phyloP scores from a whole-genome alignment of 257 asterid genomes.

The Fraxinus anomala region DNA sequence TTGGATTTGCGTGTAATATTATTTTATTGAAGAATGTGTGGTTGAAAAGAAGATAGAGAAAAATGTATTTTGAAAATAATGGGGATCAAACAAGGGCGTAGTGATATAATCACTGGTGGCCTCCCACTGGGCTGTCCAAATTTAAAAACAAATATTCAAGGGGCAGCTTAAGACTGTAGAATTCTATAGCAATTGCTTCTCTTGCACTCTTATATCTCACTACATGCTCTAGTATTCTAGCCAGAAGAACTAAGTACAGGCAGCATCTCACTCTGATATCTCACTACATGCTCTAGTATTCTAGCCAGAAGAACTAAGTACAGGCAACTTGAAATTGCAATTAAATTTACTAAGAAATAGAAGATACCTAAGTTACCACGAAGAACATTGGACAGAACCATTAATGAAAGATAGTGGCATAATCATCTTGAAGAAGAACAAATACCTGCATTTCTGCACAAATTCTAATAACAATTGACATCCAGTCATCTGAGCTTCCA shows the following conservation, averaged over 20 bases:
- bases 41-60: too few relatives aligned
- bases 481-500: slow-evolving; percentile 68
- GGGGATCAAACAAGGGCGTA: too few relatives aligned
- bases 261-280: too few relatives aligned
- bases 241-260: not conserved
- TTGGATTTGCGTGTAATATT: too few relatives aligned
- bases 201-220: not conserved
- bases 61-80: too few relatives aligned
- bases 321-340: not conserved
- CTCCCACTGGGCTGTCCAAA: not conserved
- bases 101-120: not conserved
- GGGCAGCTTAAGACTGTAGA: not conserved
- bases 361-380: slow-evolving; percentile 2
- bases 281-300: not conserved
- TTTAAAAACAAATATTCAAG: not conserved
- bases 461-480: slow-evolving; percentile 59
- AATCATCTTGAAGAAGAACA: slow-evolving; percentile 2
- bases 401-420: not conserved
- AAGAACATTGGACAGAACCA: not conserved
- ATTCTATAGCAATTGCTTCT: not conserved
- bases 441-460: slow-evolving; percentile 70
- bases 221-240: not conserved
- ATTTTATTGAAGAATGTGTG: too few relatives aligned
- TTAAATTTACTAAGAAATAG: not conserved
- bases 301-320: not conserved